phyloP scores from a whole-genome alignment of 2,329 filamentous ascomycete species.

The Davidsoniella virescens region DNA sequence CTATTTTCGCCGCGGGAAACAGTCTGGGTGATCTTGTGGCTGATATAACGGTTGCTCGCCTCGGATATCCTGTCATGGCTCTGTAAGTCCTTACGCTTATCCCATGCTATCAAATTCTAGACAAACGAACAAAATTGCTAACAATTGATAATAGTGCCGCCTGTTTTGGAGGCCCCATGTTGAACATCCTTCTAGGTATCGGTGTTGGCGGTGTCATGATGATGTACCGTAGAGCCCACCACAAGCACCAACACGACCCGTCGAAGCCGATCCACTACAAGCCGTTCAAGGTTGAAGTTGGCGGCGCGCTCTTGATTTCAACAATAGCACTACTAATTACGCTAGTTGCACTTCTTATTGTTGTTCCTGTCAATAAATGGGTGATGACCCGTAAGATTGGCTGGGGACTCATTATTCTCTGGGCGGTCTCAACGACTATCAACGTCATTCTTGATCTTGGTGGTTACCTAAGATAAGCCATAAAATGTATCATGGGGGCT shows the following conservation, averaged over 20 bases:
- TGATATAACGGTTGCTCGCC: slow-evolving; percentile 79
- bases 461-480: slow-evolving; percentile 28
- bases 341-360: slow-evolving; percentile 58
- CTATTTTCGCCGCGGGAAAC: slow-evolving; percentile 92
- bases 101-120: not conserved
- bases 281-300: slow-evolving; percentile 71
- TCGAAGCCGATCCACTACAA: slow-evolving; percentile 47
- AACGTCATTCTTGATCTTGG: slow-evolving; percentile 71
- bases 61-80: slow-evolving; percentile 96
- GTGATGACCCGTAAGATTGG: slow-evolving; percentile 70
- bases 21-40: slow-evolving; percentile 87
- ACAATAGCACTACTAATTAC: slow-evolving; percentile 72
- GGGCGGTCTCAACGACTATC: slow-evolving; percentile 60
- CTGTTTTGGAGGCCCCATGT: slow-evolving; percentile 95
- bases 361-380: slow-evolving; percentile 77
- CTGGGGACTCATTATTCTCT: slow-evolving; percentile 61
- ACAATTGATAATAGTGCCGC: slow-evolving; percentile 41
- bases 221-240: slow-evolving; percentile 54
- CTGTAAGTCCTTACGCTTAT: slow-evolving; percentile 29
- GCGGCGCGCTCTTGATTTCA: slow-evolving; percentile 69
- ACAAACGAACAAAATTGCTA: not conserved
- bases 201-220: slow-evolving; percentile 85
- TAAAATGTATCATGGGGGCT: slow-evolving; percentile 18
- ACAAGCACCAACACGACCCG: slow-evolving; percentile 48
- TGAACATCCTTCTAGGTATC: slow-evolving; percentile 90